phyloP scores from a whole-genome alignment of 805 yeast genomes.

The Kurtzmaniella cleridarum region DNA sequence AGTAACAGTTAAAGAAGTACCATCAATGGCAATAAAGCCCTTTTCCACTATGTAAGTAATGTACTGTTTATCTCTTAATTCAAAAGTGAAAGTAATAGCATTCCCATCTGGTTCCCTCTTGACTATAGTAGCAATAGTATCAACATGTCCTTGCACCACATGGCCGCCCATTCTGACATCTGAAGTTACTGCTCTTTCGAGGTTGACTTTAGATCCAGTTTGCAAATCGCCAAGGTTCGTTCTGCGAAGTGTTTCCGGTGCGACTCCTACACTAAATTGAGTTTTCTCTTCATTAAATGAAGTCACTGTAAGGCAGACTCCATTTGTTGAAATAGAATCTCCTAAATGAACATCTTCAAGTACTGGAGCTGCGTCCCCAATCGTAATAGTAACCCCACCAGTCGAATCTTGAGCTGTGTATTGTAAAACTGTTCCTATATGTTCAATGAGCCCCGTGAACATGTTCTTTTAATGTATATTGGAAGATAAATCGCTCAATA shows the following conservation, averaged over 20 bases:
- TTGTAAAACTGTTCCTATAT: slow-evolving; percentile 61
- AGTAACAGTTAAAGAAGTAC: slow-evolving; percentile 86
- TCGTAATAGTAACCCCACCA: slow-evolving; percentile 66
- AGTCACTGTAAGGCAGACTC: slow-evolving; percentile 89
- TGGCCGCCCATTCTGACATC: slow-evolving; percentile 94
- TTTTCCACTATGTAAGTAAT: slow-evolving; percentile 83
- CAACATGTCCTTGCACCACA: slow-evolving; percentile 96
- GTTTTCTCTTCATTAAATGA: slow-evolving; percentile 50
- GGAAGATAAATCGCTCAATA: background rate
- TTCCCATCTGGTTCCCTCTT: slow-evolving; percentile 58
- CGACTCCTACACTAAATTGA: slow-evolving; percentile 80
- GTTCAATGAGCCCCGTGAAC: slow-evolving; percentile 95
- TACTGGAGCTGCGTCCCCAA: slow-evolving; percentile 56
- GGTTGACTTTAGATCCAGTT: slow-evolving; percentile 62
- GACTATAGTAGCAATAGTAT: slow-evolving; percentile 71
- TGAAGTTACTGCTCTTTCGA: slow-evolving; percentile 86
- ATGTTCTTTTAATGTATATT: too few relatives aligned
- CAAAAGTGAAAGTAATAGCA: slow-evolving; percentile 70
- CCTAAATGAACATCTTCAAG: slow-evolving; percentile 84
- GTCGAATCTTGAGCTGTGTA: slow-evolving; percentile 42
- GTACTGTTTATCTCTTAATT: slow-evolving; percentile 56
- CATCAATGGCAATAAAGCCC: slow-evolving; percentile 91
- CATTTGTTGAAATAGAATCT: slow-evolving; percentile 88
- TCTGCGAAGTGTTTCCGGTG: slow-evolving; percentile 85
- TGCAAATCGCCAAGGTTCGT: slow-evolving; percentile 65